Conservation (phyloP, 2,329 filamentous ascomycete species). For the Dothistroma septosporum region DNA sequence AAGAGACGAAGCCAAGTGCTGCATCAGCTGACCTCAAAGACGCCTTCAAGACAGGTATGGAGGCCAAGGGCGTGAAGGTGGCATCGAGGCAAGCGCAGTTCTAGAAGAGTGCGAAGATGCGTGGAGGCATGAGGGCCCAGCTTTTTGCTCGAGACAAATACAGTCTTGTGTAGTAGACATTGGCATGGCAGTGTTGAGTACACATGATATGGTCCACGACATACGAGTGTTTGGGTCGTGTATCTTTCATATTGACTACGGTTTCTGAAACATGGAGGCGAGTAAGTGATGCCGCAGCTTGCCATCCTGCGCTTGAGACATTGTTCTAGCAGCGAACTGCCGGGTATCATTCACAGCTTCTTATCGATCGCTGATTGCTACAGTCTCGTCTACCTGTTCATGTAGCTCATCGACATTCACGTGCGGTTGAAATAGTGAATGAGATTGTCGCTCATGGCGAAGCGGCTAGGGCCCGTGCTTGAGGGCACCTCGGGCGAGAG, state of each 20-base stretch:
- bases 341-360: neutral
- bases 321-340: neutral
- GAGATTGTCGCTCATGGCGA: neutral
- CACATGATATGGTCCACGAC: neutral
- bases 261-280: neutral
- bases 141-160: neutral
- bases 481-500: neutral
- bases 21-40: slow-evolving; percentile 38
- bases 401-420: neutral
- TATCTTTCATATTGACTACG: neutral
- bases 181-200: neutral
- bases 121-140: neutral
- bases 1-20: slow-evolving; percentile 8
- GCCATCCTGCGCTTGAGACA: too few relatives aligned
- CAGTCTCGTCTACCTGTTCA: neutral
- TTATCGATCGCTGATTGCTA: neutral
- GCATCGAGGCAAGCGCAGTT: slow-evolving; percentile 29
- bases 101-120: neutral
- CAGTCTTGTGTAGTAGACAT: neutral
- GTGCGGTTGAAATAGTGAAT: neutral
- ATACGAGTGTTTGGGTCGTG: neutral
- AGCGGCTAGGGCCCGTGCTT: neutral
- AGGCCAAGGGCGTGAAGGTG: slow-evolving; percentile 40
- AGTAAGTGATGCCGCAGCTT: too few relatives aligned
- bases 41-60: slow-evolving; percentile 40